Evolutionary conservation across 78 protist species (phyloP).

Genomic region (Pigoraptor vietnamica): DNA sequence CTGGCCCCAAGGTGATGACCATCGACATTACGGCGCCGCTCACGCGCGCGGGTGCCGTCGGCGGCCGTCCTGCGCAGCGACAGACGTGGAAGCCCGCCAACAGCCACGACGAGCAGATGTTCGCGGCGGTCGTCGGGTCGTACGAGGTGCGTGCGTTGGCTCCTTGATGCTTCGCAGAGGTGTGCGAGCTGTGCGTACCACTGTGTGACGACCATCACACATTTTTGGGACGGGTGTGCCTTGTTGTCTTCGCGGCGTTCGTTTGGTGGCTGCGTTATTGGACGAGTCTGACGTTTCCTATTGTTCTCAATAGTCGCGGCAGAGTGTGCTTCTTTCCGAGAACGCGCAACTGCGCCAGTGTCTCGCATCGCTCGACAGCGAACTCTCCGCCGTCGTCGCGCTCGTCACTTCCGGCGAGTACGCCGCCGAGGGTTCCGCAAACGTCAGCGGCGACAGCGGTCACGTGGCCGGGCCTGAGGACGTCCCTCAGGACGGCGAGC

Average conservation of each 20-base stretch:
- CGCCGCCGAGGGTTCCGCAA: background rate
- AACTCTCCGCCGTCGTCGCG: background rate
- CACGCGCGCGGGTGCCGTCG: background rate
- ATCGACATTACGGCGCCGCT: background rate
- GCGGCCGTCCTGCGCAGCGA: background rate
- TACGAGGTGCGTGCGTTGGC: background rate
- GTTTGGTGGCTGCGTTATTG: too few relatives aligned
- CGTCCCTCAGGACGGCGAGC: background rate
- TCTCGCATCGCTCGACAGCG: background rate
- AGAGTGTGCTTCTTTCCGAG: background rate
- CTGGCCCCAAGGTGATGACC: background rate
- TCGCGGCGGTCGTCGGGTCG: background rate
- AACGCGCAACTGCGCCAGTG: background rate
- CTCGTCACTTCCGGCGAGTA: background rate
- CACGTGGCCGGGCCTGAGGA: background rate
- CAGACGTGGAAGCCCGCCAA: background rate
- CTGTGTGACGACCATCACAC: too few relatives aligned
- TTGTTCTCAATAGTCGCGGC: too few relatives aligned
- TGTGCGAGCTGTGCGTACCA: too few relatives aligned
- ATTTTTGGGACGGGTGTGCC: too few relatives aligned
- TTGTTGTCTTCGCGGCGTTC: too few relatives aligned
- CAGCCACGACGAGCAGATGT: background rate
- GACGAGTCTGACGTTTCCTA: too few relatives aligned
- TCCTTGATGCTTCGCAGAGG: too few relatives aligned
- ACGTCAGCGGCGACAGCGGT: background rate